Conservation (phyloP, 2,329 filamentous ascomycete species). For the Colletotrichum chrysophilum region DNA sequence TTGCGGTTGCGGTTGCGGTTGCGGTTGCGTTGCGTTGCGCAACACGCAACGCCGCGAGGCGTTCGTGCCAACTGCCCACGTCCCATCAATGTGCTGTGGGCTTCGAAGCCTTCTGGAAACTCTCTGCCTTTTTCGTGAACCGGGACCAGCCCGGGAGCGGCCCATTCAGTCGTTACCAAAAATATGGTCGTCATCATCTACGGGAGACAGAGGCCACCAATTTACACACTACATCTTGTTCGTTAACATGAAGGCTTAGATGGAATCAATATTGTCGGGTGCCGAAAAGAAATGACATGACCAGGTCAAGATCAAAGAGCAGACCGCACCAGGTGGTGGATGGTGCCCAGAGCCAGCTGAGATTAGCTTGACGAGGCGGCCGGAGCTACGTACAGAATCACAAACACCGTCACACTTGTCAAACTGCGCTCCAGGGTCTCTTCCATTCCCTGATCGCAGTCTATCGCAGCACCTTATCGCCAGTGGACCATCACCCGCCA, state of each 20-base stretch:
- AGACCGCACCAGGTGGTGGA: background rate
- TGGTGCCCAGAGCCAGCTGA: background rate
- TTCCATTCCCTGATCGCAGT: background rate
- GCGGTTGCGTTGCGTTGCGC: background rate
- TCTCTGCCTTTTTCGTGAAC: background rate
- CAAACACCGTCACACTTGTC: background rate
- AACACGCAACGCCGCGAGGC: background rate
- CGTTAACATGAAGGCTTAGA: background rate
- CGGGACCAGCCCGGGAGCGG: background rate
- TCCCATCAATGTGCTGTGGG: background rate
- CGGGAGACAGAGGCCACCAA: background rate
- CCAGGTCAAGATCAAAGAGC: background rate
- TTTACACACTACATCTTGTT: too few relatives aligned
- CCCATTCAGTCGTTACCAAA: background rate
- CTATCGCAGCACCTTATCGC: background rate
- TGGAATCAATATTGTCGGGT: background rate
- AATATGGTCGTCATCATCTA: background rate
- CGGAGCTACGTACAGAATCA: background rate
- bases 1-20: background rate
- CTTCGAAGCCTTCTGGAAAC: conserved; percentile 9
- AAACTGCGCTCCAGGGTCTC: background rate
- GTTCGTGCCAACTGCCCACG: background rate
- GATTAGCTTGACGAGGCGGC: background rate
- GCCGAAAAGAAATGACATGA: background rate
- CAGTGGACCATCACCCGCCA: background rate